Evolutionary conservation across 2,329 filamentous ascomycete species (phyloP).

Genomic region (Calonectria pseudoreteaudii): DNA sequence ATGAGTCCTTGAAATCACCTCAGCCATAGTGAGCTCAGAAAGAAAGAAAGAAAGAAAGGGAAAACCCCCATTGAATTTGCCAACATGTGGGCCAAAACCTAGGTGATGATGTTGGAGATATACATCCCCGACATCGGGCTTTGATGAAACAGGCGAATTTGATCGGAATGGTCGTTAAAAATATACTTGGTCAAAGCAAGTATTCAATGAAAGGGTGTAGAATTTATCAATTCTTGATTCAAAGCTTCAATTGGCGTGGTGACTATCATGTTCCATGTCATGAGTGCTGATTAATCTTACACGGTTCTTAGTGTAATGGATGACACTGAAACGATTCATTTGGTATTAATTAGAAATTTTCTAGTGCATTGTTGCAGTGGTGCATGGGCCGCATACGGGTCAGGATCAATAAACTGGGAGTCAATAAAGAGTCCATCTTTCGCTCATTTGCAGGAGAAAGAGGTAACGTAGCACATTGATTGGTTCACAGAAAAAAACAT

Average conservation of each 20-base stretch:
- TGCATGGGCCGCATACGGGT: background rate
- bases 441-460: background rate
- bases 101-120: background rate
- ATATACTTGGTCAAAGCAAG: background rate
- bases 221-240: background rate
- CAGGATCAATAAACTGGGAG: background rate
- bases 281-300: background rate
- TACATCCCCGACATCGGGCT: background rate
- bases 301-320: background rate
- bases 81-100: background rate
- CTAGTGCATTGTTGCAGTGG: background rate
- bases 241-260: background rate
- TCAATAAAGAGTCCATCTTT: background rate
- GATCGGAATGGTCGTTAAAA: background rate
- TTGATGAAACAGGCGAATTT: background rate
- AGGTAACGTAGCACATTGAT: background rate
- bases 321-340: background rate
- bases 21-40: background rate
- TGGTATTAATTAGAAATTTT: background rate
- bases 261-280: background rate
- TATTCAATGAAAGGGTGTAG: background rate
- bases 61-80: background rate
- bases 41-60: too few species aligned
- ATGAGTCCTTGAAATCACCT: background rate
- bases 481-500: background rate